Evolutionary conservation across 2,329 filamentous ascomycete genomes (phyloP).

Genomic region (Ophiostoma australiae): DNA sequence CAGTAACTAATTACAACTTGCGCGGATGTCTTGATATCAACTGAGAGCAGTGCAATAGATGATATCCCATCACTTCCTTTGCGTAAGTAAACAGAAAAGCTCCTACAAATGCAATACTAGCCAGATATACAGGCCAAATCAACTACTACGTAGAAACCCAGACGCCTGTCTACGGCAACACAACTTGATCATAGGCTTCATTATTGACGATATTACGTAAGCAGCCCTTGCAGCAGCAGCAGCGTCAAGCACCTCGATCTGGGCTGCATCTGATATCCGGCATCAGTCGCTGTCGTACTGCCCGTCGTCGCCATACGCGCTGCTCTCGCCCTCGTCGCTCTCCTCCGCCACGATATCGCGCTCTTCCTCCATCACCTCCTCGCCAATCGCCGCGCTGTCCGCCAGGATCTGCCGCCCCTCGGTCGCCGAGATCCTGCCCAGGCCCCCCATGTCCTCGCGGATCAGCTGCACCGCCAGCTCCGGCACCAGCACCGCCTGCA

Average conservation of each 20-base stretch:
- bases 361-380: constrained; percentile 63
- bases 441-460: constrained; percentile 49
- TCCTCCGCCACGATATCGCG: constrained; percentile 45
- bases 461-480: constrained; percentile 57
- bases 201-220: not conserved
- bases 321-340: constrained; percentile 20
- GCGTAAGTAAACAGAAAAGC: no score
- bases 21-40: no score
- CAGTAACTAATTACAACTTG: no score
- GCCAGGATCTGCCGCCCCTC: constrained; percentile 53
- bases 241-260: no score
- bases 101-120: no score
- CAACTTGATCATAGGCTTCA: no score
- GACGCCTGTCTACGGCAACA: no score
- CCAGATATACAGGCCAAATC: no score
- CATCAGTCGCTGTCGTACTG: not conserved
- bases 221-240: not conserved
- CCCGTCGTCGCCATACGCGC: not conserved
- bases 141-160: no score
- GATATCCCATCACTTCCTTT: no score
- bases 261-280: no score
- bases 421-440: not conserved
- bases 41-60: no score
- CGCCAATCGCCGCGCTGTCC: constrained; percentile 63
- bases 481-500: constrained; percentile 71